Percentiles rank a stretch among this genome's conserved stretches.
Conservation (phyloP, 2,329 filamentous ascomycete species). For the Rosellinia necatrix region DNA sequence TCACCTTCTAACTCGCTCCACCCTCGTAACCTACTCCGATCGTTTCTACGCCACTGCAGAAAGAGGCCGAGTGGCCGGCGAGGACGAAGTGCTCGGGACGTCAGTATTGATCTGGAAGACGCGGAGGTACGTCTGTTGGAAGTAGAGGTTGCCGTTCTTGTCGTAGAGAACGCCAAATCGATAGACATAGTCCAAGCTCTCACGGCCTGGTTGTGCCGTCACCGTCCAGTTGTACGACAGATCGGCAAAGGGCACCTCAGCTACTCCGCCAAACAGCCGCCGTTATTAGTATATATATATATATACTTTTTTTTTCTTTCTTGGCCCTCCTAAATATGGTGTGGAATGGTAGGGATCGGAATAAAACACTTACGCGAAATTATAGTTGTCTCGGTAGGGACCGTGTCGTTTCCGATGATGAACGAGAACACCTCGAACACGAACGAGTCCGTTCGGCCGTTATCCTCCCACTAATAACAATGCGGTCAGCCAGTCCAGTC, state of each 20-base stretch:
- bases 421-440: conserved; percentile 1
- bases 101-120: background rate
- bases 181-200: background rate
- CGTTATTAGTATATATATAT: background rate
- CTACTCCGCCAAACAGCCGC: background rate
- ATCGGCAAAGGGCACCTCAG: background rate
- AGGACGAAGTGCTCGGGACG: too few species aligned
- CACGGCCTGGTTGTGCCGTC: background rate
- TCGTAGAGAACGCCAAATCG: background rate
- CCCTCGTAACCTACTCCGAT: too few species aligned
- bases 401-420: background rate
- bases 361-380: background rate
- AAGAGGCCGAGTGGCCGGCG: too few species aligned
- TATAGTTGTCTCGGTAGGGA: background rate
- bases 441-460: background rate
- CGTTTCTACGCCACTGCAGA: too few species aligned
- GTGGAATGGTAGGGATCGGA: too few species aligned
- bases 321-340: too few species aligned
- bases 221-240: background rate
- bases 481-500: background rate
- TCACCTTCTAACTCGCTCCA: too few species aligned
- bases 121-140: background rate
- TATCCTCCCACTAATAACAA: background rate
- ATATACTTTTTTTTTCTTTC: too few species aligned
- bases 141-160: background rate